phyloP scores from a whole-genome alignment of 345 rosid genomes.

The Populus ilicifolia region DNA sequence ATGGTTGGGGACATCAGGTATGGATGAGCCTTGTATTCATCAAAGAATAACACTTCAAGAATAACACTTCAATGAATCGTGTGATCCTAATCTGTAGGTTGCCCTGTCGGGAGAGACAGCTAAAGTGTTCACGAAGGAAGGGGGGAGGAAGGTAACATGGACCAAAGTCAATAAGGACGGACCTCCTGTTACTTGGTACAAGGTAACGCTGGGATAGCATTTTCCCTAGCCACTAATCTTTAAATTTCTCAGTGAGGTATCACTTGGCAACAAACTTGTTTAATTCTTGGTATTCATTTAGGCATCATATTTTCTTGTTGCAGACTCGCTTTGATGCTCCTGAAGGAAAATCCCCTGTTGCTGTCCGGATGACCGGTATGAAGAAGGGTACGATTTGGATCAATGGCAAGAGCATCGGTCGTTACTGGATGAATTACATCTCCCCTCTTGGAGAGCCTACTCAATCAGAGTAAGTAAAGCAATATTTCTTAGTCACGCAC shows the following conservation, averaged over 20 bases:
- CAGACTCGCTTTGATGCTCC: constrained; percentile 72
- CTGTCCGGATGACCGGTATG: constrained; percentile 55
- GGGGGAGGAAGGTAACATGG: constrained; percentile 52
- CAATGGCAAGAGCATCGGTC: constrained; percentile 78
- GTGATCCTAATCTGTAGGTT: constrained; percentile 32
- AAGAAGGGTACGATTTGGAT: constrained; percentile 83
- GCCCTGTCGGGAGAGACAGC: constrained; percentile 60
- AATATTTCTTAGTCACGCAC: background rate
- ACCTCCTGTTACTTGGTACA: constrained; percentile 67
- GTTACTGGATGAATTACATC: constrained; percentile 70
- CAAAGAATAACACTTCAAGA: background rate
- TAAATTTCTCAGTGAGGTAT: background rate
- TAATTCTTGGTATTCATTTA: background rate
- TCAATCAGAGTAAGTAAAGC: constrained; percentile 50
- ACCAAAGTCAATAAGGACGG: constrained; percentile 22
- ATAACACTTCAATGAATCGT: background rate
- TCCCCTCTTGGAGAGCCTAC: constrained; percentile 65
- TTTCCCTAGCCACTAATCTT: background rate
- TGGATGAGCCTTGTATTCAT: background rate
- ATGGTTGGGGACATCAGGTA: constrained; percentile 80
- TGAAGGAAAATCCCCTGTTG: constrained; percentile 54
- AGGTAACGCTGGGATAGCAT: constrained; percentile 46
- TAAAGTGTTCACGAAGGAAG: constrained; percentile 42
- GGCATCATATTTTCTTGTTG: constrained; percentile 3
- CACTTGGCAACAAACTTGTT: background rate